Evolutionary conservation across 345 rosid genomes (phyloP).

Genomic region (Gossypium mustelinum): DNA sequence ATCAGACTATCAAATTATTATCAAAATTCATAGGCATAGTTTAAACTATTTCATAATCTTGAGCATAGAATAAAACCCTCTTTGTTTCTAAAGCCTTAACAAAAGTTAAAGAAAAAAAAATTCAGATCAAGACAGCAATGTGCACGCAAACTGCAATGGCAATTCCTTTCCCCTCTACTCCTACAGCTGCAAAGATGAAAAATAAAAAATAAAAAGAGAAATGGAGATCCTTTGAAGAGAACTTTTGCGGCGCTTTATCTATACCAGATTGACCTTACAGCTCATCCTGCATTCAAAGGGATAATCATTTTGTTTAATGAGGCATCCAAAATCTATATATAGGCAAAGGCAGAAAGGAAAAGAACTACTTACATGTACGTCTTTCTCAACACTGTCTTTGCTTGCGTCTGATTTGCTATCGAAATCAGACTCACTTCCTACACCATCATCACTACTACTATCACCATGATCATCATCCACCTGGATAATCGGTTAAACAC

Average conservation of each 20-base stretch:
- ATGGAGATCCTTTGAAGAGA: constrained; percentile 2
- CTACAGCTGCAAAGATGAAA: neutral
- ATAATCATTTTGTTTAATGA: neutral
- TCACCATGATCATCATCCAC: constrained; percentile 63
- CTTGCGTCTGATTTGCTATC: constrained; percentile 42
- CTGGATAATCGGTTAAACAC: constrained; percentile 27
- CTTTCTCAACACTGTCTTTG: constrained; percentile 30
- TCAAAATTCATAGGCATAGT: too few species aligned
- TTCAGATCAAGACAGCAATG: neutral
- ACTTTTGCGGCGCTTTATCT: neutral
- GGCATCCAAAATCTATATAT: too few species aligned
- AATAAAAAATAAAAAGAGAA: neutral
- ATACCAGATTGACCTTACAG: constrained; percentile 36
- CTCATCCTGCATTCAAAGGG: constrained; percentile 56
- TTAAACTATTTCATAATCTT: too few species aligned
- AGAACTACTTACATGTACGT: constrained; percentile 35
- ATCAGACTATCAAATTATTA: too few species aligned
- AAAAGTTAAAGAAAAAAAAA: neutral
- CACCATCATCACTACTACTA: constrained; percentile 32
- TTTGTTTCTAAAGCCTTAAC: neutral
- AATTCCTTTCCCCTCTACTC: neutral
- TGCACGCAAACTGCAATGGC: neutral
- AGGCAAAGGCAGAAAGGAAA: neutral
- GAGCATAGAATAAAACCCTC: neutral
- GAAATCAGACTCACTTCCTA: constrained; percentile 34